Evolutionary conservation across 1,284 basidiomycete species (phyloP).

Genomic region (Ustilago hordei): DNA sequence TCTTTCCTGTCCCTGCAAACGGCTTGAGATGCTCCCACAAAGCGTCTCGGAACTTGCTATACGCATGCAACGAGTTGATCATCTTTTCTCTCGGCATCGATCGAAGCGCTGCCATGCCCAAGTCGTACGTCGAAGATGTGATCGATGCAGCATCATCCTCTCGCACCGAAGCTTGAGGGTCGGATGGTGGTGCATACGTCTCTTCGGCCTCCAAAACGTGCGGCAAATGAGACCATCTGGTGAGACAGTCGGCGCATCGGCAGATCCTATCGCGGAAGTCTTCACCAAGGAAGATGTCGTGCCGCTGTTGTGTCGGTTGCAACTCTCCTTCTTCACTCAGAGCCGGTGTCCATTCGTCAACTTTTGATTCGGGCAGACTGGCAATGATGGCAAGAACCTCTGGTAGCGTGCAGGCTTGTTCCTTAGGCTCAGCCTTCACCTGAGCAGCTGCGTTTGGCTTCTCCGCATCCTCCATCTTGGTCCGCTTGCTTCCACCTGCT

Average conservation of each 20-base stretch:
- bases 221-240: slow-evolving; percentile 54
- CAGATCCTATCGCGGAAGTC: slow-evolving; percentile 69
- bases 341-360: slow-evolving; percentile 41
- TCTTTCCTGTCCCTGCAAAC: slow-evolving; percentile 67
- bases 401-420: slow-evolving; percentile 25
- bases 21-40: slow-evolving; percentile 70
- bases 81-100: slow-evolving; percentile 70
- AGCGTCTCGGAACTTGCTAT: slow-evolving; percentile 67
- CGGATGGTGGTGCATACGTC: slow-evolving; percentile 67
- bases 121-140: slow-evolving; percentile 68
- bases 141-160: slow-evolving; percentile 54
- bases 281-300: slow-evolving; percentile 67
- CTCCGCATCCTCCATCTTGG: slow-evolving; percentile 15
- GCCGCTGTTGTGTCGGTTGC: slow-evolving; percentile 17
- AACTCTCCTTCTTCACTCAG: slow-evolving; percentile 10
- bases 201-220: slow-evolving; percentile 70
- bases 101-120: slow-evolving; percentile 69
- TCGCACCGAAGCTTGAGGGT: slow-evolving; percentile 43
- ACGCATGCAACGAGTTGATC: slow-evolving; percentile 69
- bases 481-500: slow-evolving; percentile 17
- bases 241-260: slow-evolving; percentile 61
- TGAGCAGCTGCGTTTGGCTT: background rate
- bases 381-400: slow-evolving; percentile 17
- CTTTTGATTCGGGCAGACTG: slow-evolving; percentile 21
- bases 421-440: background rate